Evolutionary conservation across 306 rosid genomes (phyloP), one percentile per base, ranked within the genome.

Genomic region (Carpinus viminea): DNA sequence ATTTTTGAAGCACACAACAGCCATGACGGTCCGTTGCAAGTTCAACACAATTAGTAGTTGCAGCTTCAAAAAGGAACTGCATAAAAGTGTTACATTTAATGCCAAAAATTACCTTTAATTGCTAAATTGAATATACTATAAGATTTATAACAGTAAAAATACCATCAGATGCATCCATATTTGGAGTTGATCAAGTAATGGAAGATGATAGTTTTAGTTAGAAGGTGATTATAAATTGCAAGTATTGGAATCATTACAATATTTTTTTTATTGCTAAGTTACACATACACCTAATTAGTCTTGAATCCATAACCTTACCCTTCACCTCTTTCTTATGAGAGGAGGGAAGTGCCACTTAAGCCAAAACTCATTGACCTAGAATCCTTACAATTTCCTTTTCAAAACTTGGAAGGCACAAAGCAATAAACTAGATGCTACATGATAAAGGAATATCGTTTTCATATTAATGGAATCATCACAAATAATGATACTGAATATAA

Each of bases 1-100:
- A 89, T 81, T 85, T 85, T 73, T 87, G 91, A 59, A 89, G 88
- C 56, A 89, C 93, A 57, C 90, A 87, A 80, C 93, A 89, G 36
- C 93, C 91, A 68, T 89, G 91, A 38, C 91, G 89, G 55, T 89
- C 85, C 1, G 78, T 85, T 36, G 88, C 90, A 76, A 89, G 87
- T 69, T 89, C 88, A 72, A 87, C 84, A 70, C 91, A 87, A 28
- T 86, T 70, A n/a, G 70, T 57, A 66, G 78, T 79, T 47, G 88
- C 88, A 83, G 93, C 91, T 43, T 80, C 84, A 59, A 73, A 83
- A n/a, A 89, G 78, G 76, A 89, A 85, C 93, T 89, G 85, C 85
- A 76, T 76, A 53, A 72, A 57, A 76, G 5, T 3, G 16, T 15
- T 54, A 56, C 45, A 79, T 75, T 78, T 51, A 75, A 34, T 45